Evolutionary conservation across 768 basidiomycete species (phyloP), one percentile per base, ranked within the genome.

Genomic region (Mycena crocata): DNA sequence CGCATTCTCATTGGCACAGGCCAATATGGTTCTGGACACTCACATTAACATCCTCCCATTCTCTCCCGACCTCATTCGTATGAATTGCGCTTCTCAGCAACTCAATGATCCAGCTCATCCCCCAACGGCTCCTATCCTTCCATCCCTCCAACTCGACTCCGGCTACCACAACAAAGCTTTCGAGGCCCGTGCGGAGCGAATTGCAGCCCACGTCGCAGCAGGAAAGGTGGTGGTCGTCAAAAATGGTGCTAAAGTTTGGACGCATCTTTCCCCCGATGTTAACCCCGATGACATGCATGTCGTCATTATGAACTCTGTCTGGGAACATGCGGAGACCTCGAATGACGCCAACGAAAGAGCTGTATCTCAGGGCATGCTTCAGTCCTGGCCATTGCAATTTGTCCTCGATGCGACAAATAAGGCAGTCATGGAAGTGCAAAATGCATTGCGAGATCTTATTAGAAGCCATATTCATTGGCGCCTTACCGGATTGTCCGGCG

Each of bases 31-130:
- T 24, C 23, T 54, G n/a, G 51, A 54, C 23, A 51, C 49, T 34
- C 49, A 54, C 26, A 39, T 54, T 35, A 54, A 54, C n/a, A 54
- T 54, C 51, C 51, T 54, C 12, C 51, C 51, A 14, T 54, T 54
- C 32, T 37, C 51, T 24, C 35, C 51, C 2, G 51, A 54, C 37
- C 34, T 54, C 51, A 39, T 54, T 26, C 34, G 51, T 10, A 17
- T 37, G 34, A 54, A 54, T 23, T 54, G 51, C 26, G 51, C n/a
- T 23, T 37, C 51, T n/a, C 51, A 54, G n/a, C 21, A 54, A 15
- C 35, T 54, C 35, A 12, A n/a, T n/a, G n/a, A 13, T 17, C 51
- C 34, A 54, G 14, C n/a, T 7, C 34, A 54, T 37, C 34, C 35
- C 6, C 23, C 34, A 7, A 35, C 51, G 7, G 34, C 21, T 15